A percentile compares a stretch with the other conserved stretches of the same genome.
Evolutionary conservation across 257 asterid genomes (phyloP).

Genomic region (Solanum chiquidenum): DNA sequence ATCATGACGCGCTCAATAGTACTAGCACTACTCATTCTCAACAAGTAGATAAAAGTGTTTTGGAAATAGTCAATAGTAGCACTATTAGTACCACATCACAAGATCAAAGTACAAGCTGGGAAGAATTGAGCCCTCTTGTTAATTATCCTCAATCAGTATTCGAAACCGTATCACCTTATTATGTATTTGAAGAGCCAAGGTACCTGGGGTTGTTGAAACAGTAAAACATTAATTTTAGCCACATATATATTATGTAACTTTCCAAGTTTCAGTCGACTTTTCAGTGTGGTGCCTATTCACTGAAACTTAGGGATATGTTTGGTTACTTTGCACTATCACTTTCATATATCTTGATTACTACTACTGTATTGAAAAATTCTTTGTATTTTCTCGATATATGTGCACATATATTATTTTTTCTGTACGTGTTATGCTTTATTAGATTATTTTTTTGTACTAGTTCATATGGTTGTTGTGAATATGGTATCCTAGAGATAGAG

Average conservation of each 20-base stretch:
- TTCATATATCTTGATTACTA: slow-evolving; percentile 9
- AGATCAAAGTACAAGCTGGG: slow-evolving; percentile 24
- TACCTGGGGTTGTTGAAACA: slow-evolving; percentile 3
- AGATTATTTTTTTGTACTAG: slow-evolving; percentile 4
- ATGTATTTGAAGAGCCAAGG: slow-evolving; percentile 1
- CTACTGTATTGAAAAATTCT: not conserved
- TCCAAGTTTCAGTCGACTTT: not conserved
- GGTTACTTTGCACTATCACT: slow-evolving; percentile 6
- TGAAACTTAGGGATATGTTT: not conserved
- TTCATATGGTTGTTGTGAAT: not conserved
- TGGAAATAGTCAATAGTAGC: slow-evolving; percentile 14
- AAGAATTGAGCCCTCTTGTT: slow-evolving; percentile 10
- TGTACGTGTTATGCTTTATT: not conserved
- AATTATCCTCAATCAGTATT: slow-evolving; percentile 5
- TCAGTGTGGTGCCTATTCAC: slow-evolving; percentile 1
- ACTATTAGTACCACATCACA: slow-evolving; percentile 10
- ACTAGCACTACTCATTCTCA: not conserved
- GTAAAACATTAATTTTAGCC: not conserved
- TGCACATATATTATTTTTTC: not conserved
- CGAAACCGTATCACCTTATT: slow-evolving; percentile 1
- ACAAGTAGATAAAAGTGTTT: slow-evolving; percentile 10
- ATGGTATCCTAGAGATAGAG: not conserved
- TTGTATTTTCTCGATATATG: not conserved
- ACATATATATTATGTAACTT: not conserved
- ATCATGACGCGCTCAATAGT: not conserved